Percentiles rank a stretch among this genome's conserved stretches.
phyloP scores from a whole-genome alignment of 805 yeast genomes.

The Ogataea nitratoaversa region DNA sequence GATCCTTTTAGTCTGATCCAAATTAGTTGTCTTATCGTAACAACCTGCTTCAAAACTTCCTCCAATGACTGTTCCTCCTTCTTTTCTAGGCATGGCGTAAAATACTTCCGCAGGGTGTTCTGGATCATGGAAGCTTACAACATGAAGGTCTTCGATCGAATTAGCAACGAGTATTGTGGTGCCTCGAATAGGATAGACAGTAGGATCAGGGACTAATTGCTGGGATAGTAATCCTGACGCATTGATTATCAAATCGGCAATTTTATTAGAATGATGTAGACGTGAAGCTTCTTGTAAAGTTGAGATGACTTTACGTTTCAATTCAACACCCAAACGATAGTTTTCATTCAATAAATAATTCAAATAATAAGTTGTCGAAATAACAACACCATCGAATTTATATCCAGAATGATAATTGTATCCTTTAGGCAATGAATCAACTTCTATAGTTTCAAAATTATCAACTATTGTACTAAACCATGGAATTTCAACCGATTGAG shows the following conservation, averaged over 20 bases:
- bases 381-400: constrained; percentile 35
- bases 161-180: constrained; percentile 53
- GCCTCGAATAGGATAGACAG: constrained; percentile 53
- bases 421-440: constrained; percentile 27
- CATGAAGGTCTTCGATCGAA: constrained; percentile 31
- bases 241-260: constrained; percentile 51
- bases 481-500: constrained; percentile 23
- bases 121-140: constrained; percentile 23
- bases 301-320: constrained; percentile 39
- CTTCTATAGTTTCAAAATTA: constrained; percentile 33
- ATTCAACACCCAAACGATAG: constrained; percentile 34
- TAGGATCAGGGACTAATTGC: constrained; percentile 38
- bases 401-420: constrained; percentile 35
- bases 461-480: constrained; percentile 49
- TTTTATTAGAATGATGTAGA: constrained; percentile 34
- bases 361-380: constrained; percentile 28
- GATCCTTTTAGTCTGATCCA: constrained; percentile 44
- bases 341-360: constrained; percentile 36
- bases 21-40: constrained; percentile 31
- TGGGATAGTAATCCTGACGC: constrained; percentile 52
- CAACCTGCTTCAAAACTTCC: constrained; percentile 36
- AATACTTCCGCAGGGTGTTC: constrained; percentile 42
- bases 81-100: constrained; percentile 66
- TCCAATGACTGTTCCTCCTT: constrained; percentile 69
- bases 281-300: constrained; percentile 47